Percentiles rank a stretch among this genome's conserved stretches.
Conservation (phyloP, 768 basidiomycete species). For the Rhodotorula kratochvilovae region DNA sequence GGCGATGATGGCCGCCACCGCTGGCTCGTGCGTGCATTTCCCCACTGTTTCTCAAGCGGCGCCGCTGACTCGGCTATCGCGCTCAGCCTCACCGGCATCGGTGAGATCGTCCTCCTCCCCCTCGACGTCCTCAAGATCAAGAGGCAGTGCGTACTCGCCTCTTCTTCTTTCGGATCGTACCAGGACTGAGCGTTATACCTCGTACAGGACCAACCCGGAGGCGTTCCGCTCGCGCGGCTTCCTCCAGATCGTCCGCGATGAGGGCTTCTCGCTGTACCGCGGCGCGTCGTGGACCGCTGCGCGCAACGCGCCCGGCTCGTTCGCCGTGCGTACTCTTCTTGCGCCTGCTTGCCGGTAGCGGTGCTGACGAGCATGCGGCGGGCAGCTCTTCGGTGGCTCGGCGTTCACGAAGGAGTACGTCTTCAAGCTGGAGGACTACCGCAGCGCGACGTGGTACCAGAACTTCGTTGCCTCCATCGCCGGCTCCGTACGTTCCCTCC, state of each 20-base stretch:
- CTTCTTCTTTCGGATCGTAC: background rate
- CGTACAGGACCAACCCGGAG: slow-evolving; percentile 71
- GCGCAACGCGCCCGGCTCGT: slow-evolving; percentile 89
- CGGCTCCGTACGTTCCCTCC: slow-evolving; percentile 58
- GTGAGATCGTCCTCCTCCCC: slow-evolving; percentile 96
- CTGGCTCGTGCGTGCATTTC: slow-evolving; percentile 72
- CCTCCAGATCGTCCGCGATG: slow-evolving; percentile 81
- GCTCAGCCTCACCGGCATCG: slow-evolving; percentile 66
- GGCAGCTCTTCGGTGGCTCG: slow-evolving; percentile 93
- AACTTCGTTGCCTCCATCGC: slow-evolving; percentile 94
- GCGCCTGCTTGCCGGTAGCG: background rate
- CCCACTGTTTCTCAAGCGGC: too few species aligned
- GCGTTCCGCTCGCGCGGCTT: slow-evolving; percentile 93
- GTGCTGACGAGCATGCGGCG: background rate
- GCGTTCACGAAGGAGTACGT: slow-evolving; percentile 90
- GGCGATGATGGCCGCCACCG: slow-evolving; percentile 89
- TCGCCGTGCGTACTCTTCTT: slow-evolving; percentile 63
- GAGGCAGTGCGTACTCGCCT: slow-evolving; percentile 62
- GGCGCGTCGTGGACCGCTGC: slow-evolving; percentile 98
- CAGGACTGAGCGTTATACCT: background rate
- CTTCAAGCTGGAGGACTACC: slow-evolving; percentile 82
- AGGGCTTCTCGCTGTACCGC: slow-evolving; percentile 85
- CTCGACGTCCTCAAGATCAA: slow-evolving; percentile 97
- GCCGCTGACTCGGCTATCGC: background rate
- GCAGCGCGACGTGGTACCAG: slow-evolving; percentile 90